These are phyloP conservation scores for Mikania micrantha DNA, from an alignment of 129 eudicot species.

Conservation along the genomic window DNA sequence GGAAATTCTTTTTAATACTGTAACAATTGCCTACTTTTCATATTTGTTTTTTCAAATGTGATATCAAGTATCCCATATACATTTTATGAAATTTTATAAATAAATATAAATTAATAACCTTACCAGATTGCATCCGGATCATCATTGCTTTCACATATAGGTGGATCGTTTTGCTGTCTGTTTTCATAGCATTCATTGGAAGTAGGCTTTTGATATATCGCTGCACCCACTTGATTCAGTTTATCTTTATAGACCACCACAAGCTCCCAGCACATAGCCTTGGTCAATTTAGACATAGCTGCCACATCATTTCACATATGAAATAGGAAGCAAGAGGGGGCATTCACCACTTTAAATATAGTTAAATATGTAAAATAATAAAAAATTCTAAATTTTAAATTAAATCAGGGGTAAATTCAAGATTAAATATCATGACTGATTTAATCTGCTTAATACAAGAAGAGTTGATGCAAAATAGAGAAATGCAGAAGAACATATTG, in stretches of 20 bases:
- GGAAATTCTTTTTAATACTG: too few relatives aligned
- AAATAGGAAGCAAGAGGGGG: neutral
- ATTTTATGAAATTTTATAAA: neutral
- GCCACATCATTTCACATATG: constrained; percentile 20
- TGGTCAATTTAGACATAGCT: constrained; percentile 49
- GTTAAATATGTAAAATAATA: neutral
- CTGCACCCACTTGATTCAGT: constrained; percentile 38
- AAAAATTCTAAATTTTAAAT: neutral
- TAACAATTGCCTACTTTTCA: too few relatives aligned
- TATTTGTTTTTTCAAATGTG: too few relatives aligned
- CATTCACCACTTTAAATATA: neutral
- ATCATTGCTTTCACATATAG: constrained; percentile 20
- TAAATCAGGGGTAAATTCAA: neutral
- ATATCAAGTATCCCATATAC: neutral
- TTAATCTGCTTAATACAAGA: neutral
- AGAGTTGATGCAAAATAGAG: neutral
- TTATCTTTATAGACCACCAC: constrained; percentile 29
- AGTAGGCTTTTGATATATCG: constrained; percentile 28
- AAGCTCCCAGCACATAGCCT: constrained; percentile 53
- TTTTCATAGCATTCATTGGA: constrained; percentile 24
- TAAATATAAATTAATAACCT: neutral
- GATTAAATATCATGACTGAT: neutral
- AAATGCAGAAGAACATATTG: neutral
- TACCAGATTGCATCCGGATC: constrained; percentile 34
- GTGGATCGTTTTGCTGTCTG: constrained; percentile 21